These are phyloP conservation scores for Raphanus raphanistrum DNA, from an alignment of 345 rosid genomes.

Conservation along the genomic window DNA sequence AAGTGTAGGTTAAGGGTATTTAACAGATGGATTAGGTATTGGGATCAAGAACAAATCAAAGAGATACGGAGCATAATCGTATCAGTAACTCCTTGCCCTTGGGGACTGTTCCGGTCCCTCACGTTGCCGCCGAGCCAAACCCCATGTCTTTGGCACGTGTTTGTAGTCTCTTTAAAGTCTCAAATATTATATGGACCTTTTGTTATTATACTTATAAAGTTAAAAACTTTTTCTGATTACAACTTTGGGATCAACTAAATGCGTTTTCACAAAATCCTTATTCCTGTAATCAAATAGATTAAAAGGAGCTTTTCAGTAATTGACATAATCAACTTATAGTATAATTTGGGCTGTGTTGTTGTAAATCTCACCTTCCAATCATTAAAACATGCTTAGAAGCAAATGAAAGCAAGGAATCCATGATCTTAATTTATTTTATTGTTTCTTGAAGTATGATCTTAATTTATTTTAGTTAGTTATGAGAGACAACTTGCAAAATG, in stretches of 20 bases:
- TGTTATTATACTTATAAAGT: background rate
- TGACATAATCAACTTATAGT: background rate
- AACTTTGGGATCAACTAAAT: slow-evolving; percentile 3
- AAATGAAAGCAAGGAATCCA: slow-evolving; percentile 42
- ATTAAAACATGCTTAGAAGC: slow-evolving; percentile 94
- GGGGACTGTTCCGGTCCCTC: slow-evolving; percentile 31
- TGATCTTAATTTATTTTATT: background rate
- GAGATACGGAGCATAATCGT: background rate
- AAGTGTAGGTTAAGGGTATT: background rate
- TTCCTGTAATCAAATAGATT: background rate
- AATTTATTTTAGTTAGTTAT: background rate
- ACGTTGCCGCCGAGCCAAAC: slow-evolving; percentile 23
- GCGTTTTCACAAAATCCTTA: background rate
- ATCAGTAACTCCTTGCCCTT: slow-evolving; percentile 22
- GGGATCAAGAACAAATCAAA: slow-evolving; percentile 5
- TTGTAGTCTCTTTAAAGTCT: background rate
- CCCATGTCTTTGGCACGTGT: slow-evolving; percentile 27
- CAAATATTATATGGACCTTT: background rate
- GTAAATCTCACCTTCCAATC: slow-evolving; percentile 47
- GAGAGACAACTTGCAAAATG: background rate
- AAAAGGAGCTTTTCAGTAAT: background rate
- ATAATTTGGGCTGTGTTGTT: background rate
- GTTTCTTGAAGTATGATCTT: background rate
- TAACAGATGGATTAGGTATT: background rate
- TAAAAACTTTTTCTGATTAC: background rate